phyloP scores from a whole-genome alignment of 371 early-diverging fungal species.

The Caulochytrium protostelioides region DNA sequence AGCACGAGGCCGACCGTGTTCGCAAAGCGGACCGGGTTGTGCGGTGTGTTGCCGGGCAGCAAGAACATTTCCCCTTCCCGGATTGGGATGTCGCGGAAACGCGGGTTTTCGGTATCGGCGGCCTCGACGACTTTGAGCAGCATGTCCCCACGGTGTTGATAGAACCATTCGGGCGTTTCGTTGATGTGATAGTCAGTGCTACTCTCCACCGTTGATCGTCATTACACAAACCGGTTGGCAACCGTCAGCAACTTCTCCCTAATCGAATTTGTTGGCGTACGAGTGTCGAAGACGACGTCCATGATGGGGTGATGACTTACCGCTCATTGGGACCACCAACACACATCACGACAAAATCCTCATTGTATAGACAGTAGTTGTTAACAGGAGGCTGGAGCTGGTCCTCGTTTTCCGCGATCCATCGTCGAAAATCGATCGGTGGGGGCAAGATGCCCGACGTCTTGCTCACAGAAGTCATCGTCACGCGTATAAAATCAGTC shows the following conservation, averaged over 20 bases:
- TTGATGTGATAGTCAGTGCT: conserved; percentile 93
- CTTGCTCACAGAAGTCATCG: too few species aligned
- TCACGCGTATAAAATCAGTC: too few species aligned
- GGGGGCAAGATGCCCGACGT: too few species aligned
- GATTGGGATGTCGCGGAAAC: conserved; percentile 50
- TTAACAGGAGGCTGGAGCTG: conserved; percentile 81
- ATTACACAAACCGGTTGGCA: conserved; percentile 15
- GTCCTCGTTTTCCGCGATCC: conserved; percentile 61
- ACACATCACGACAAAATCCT: conserved; percentile 67
- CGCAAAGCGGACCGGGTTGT: conserved; percentile 76
- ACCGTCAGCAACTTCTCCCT: background rate
- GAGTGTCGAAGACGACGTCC: conserved; percentile 1
- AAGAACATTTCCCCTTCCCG: conserved; percentile 86
- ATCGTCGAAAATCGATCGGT: conserved; percentile 70
- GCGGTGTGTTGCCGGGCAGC: conserved; percentile 71
- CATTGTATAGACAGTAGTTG: conserved; percentile 61
- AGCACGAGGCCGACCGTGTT: conserved; percentile 86
- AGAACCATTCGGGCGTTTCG: conserved; percentile 89
- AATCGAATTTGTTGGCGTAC: conserved; percentile 16
- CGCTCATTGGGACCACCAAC: conserved; percentile 28
- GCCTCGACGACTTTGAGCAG: conserved; percentile 43
- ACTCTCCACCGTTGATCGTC: too few species aligned
- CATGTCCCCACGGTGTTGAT: conserved; percentile 78
- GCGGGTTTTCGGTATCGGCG: conserved; percentile 44
- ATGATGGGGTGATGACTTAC: background rate